Base-by-base conservation (phyloP, 441 rosid genomes). In the Populus trichocarpa region DNA sequence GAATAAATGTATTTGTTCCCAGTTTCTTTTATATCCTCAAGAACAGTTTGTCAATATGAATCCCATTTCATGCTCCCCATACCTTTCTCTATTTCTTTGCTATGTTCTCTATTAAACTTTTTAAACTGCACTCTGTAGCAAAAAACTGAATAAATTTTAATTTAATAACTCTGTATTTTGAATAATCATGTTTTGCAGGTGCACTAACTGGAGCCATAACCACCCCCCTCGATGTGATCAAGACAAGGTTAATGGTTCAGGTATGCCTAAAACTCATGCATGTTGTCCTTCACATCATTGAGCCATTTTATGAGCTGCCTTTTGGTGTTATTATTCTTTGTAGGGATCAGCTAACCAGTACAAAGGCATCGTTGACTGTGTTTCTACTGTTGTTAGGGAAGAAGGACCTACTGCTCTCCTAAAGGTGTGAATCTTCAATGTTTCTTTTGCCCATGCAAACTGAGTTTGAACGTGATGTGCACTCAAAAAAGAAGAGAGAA, bases 241-340 rank as follows among this genome's bases (percentile, higher is more conserved):
- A 94, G 86, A 96, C 99, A 76, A 91, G 99, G 76, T 84, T 94
- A 83, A 96, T 96, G 98, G 87, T 90, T 89, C 98, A 94, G 94
- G 98, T 94, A 86, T 50, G 35, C 70, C 3, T 0, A 71, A 66
- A 70, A 12, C n/a, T 38, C 80, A 46, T 70, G 23, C 35, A 46
- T 65, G 25, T 23, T 70, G 18, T 46, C 70, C 35, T 77, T 79
- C 36, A 32, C n/a, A 72, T 69, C 3, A 25, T 40, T 36, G 61
- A 11, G 23, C 16, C 36, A 38, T 2, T 42, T 33, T 33, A 5
- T 14, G 11, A 26, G 14, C 12, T 14, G 28, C n/a, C 64, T 35
- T 14, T 16, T 75, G 22, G 8, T 25, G 22, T 74, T 26, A 12
- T 81, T 73, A 26, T 69, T 72, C 63, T 61, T 76, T 70, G 68